Conservation (phyloP, 257 asterid genomes). For the Solanum chaucha region DNA sequence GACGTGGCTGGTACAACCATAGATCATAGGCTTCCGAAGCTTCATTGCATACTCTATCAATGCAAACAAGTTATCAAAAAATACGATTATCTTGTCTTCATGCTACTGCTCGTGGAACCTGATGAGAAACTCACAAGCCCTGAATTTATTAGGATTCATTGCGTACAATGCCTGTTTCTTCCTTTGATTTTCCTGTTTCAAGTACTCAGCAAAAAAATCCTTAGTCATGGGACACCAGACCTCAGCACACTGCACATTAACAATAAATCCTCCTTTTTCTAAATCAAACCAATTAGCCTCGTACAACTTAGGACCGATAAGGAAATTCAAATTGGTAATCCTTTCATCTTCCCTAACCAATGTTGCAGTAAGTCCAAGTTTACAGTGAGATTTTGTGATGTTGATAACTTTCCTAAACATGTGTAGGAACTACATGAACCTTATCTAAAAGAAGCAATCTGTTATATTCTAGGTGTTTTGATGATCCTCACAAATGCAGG, state of each 20-base stretch:
- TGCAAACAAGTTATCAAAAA: constrained; percentile 94
- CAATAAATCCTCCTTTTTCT: constrained; percentile 88
- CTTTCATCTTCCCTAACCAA: constrained; percentile 95
- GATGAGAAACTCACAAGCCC: constrained; percentile 89
- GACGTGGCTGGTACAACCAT: constrained; percentile 92
- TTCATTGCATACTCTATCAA: constrained; percentile 81
- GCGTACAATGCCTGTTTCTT: constrained; percentile 53
- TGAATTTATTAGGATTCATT: constrained; percentile 48
- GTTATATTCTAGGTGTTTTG: background rate
- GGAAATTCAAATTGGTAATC: constrained; percentile 85
- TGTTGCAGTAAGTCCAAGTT: constrained; percentile 92
- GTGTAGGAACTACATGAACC: constrained; percentile 98
- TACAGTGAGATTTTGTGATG: constrained; percentile 87
- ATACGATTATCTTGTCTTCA: constrained; percentile 84
- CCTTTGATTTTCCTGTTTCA: constrained; percentile 77
- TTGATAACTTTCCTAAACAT: constrained; percentile 94
- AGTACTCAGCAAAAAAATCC: constrained; percentile 84
- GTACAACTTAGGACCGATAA: constrained; percentile 90
- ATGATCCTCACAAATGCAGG: background rate
- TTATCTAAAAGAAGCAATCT: constrained; percentile 91
- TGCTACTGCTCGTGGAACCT: constrained; percentile 84
- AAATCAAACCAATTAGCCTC: constrained; percentile 96
- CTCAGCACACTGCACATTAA: constrained; percentile 97
- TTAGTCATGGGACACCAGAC: constrained; percentile 97
- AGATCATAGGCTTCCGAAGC: constrained; percentile 84